A percentile compares a stretch with the other conserved stretches of the same genome.
Conservation (phyloP, 768 basidiomycete genomes). For the Kwoniella sp. region DNA sequence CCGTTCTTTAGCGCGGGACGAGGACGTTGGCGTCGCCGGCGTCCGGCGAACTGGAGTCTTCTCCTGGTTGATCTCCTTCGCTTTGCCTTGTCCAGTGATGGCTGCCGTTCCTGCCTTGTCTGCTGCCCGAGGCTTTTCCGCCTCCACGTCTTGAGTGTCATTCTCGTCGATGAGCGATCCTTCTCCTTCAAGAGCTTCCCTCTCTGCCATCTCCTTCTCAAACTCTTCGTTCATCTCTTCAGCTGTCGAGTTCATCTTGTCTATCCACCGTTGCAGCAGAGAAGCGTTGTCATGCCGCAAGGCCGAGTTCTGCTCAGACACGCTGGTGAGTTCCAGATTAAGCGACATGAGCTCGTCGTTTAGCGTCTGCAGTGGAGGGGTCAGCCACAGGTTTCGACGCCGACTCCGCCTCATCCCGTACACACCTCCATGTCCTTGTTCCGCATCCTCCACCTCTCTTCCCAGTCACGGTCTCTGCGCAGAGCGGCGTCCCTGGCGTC, state of each 20-base stretch:
- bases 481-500: slow-evolving; percentile 67
- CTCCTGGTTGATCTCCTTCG: background rate
- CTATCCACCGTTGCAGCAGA: slow-evolving; percentile 92
- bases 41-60: background rate
- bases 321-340: slow-evolving; percentile 82
- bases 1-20: background rate
- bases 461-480: slow-evolving; percentile 79
- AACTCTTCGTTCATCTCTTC: slow-evolving; percentile 88
- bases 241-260: slow-evolving; percentile 85
- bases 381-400: too few relatives aligned
- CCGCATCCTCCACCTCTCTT: slow-evolving; percentile 58
- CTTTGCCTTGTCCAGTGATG: slow-evolving; percentile 7
- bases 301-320: slow-evolving; percentile 79
- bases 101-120: too few relatives aligned
- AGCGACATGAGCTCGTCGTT: slow-evolving; percentile 93
- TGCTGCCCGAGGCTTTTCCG: background rate
- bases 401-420: background rate
- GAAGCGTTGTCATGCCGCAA: slow-evolving; percentile 90
- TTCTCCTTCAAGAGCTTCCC: background rate
- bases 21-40: background rate
- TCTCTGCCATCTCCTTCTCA: slow-evolving; percentile 33
- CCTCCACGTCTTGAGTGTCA: background rate
- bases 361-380: slow-evolving; percentile 67
- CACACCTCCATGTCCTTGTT: slow-evolving; percentile 80
- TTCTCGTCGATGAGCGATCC: too few relatives aligned